These are phyloP conservation scores for Fusarium pseudograminearum DNA, from an alignment of 2,329 filamentous ascomycete genomes.

Conservation along the genomic window DNA sequence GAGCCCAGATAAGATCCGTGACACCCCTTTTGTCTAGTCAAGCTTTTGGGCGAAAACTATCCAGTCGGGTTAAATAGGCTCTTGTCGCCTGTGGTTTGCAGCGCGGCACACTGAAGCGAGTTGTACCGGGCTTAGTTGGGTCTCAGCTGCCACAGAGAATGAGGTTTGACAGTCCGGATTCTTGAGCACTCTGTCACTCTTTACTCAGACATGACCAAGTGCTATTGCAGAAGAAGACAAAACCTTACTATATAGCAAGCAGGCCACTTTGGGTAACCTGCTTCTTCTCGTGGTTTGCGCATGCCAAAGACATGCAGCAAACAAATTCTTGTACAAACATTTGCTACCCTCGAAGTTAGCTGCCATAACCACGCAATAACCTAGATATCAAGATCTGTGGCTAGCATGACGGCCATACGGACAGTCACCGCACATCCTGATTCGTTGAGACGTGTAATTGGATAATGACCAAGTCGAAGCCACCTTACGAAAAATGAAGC, in stretches of 20 bases:
- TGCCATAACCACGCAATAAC: neutral
- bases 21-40: constrained; percentile 31
- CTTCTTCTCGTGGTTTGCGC: neutral
- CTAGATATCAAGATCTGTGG: neutral
- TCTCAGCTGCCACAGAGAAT: neutral
- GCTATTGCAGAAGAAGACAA: neutral
- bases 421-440: neutral
- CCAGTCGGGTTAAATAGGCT: constrained; percentile 17
- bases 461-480: constrained; percentile 1
- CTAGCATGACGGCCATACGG: constrained; percentile 3
- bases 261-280: neutral
- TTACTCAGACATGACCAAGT: neutral
- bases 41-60: constrained; percentile 3
- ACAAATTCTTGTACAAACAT: neutral
- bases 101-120: constrained; percentile 1
- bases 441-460: neutral
- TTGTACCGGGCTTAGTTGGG: neutral
- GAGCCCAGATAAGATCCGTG: constrained; percentile 43
- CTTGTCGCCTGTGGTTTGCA: neutral
- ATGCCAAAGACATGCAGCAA: neutral
- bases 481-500: constrained; percentile 5
- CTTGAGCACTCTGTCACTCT: neutral
- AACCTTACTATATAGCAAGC: neutral
- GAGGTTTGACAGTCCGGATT: neutral
- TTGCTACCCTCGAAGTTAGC: neutral